Evolutionary conservation across 371 early-diverging fungal genomes (phyloP).

Genomic region (Actinomucor elegans): DNA sequence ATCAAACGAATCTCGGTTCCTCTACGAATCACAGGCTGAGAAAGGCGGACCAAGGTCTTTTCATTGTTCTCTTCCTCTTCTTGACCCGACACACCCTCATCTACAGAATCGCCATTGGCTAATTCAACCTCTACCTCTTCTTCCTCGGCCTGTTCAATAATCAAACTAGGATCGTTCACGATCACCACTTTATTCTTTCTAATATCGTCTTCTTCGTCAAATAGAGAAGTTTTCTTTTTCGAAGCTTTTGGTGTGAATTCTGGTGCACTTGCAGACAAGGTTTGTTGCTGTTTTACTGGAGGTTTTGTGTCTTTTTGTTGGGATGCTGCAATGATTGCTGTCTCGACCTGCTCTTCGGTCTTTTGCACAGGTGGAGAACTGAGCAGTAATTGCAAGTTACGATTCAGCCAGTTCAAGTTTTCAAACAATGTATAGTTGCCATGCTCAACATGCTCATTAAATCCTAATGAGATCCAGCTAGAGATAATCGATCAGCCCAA

Average conservation of each 20-base stretch:
- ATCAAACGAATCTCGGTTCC: conserved; percentile 75
- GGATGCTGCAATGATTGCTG: conserved; percentile 7
- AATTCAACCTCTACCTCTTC: conserved; percentile 23
- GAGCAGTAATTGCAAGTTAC: conserved; percentile 37
- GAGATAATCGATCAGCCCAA: not conserved
- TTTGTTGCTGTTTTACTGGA: conserved; percentile 1
- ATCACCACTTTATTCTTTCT: conserved; percentile 31
- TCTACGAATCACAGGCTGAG: conserved; percentile 36
- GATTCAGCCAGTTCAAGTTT: conserved; percentile 68
- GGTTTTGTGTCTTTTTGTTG: conserved; percentile 15
- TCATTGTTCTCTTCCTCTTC: conserved; percentile 9
- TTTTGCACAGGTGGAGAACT: conserved; percentile 20
- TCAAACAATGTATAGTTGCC: conserved; percentile 48
- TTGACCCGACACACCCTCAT: not conserved
- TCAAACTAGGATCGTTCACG: conserved; percentile 34
- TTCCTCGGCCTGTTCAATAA: conserved; percentile 24
- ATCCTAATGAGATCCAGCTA: conserved; percentile 52
- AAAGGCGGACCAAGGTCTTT: not conserved
- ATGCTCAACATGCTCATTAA: conserved; percentile 42
- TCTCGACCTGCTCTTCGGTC: conserved; percentile 15
- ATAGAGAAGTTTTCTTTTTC: conserved; percentile 16
- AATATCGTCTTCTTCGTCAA: conserved; percentile 18
- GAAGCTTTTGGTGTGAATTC: conserved; percentile 7
- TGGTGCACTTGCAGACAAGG: conserved; percentile 9
- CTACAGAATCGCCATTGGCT: conserved; percentile 4